Percentiles rank a stretch among this genome's conserved stretches.
phyloP scores from a whole-genome alignment of 805 yeast genomes.

The Wickerhamiella dianesei region DNA sequence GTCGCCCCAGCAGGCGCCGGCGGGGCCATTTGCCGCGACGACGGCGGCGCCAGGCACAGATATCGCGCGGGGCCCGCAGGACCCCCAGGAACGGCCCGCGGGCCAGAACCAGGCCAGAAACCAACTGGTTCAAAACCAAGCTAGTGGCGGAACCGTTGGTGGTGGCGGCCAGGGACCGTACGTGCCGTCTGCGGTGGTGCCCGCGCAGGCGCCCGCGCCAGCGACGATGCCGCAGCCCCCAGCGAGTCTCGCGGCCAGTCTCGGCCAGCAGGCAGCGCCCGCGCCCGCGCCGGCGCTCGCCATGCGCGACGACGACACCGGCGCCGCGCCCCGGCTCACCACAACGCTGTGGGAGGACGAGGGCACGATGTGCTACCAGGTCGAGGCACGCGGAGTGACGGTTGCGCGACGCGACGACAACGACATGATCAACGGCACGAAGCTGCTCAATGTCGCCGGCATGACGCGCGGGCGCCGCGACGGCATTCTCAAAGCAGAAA shows the following conservation, averaged over 20 bases:
- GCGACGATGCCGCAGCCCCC: background rate
- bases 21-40: no score
- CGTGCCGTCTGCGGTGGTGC: no score
- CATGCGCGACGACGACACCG: background rate
- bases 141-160: no score
- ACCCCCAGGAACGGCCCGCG: no score
- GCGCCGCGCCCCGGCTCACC: constrained; percentile 37
- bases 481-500: constrained; percentile 72
- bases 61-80: no score
- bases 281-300: background rate
- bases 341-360: constrained; percentile 87
- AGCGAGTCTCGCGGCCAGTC: background rate
- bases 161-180: no score
- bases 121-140: no score
- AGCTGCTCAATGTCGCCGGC: constrained; percentile 67
- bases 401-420: constrained; percentile 80
- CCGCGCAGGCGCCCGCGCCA: no score
- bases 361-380: constrained; percentile 71
- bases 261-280: background rate
- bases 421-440: constrained; percentile 79
- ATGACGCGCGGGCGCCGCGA: constrained; percentile 82
- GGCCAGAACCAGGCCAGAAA: no score
- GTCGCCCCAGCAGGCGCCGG: no score
- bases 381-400: constrained; percentile 64
- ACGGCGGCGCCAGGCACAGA: no score